Conservation (phyloP, 768 basidiomycete genomes). For the Clathrus columnatus region DNA sequence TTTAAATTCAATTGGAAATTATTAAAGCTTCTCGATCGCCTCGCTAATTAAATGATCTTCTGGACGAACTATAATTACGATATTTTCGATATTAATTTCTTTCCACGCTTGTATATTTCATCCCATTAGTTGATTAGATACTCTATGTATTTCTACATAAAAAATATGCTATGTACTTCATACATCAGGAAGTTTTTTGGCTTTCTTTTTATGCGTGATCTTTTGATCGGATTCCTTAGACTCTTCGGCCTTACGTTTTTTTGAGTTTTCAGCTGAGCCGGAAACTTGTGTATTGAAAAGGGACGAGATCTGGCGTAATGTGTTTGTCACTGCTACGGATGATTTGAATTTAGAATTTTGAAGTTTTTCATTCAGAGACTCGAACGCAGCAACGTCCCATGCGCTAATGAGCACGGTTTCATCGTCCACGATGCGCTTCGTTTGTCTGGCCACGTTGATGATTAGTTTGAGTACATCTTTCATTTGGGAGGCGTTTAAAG, state of each 20-base stretch:
- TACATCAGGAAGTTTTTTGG: slow-evolving; percentile 39
- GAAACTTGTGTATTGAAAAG: slow-evolving; percentile 1
- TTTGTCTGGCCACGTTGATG: slow-evolving; percentile 55
- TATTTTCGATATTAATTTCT: too few relatives aligned
- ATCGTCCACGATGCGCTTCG: slow-evolving; percentile 36
- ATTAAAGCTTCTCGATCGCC: too few relatives aligned
- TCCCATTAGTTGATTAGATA: too few relatives aligned
- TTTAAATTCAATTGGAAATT: neutral
- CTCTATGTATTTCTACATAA: slow-evolving; percentile 12
- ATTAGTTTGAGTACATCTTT: slow-evolving; percentile 76
- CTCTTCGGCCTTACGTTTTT: slow-evolving; percentile 36
- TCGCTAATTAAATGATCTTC: too few relatives aligned
- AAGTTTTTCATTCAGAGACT: slow-evolving; percentile 37
- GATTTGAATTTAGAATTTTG: slow-evolving; percentile 50
- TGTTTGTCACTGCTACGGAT: slow-evolving; percentile 49
- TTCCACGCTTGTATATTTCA: too few relatives aligned
- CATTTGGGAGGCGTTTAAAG: slow-evolving; percentile 52
- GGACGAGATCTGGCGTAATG: slow-evolving; percentile 56
- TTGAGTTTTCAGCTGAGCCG: slow-evolving; percentile 15
- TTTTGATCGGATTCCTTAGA: slow-evolving; percentile 18
- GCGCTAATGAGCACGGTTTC: slow-evolving; percentile 25
- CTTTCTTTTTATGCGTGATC: slow-evolving; percentile 30
- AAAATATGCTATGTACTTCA: slow-evolving; percentile 21
- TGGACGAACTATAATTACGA: too few relatives aligned
- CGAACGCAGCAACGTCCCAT: slow-evolving; percentile 61